Conservation (phyloP, 345 rosid species). For the Cardamine chenopodiifolia region DNA sequence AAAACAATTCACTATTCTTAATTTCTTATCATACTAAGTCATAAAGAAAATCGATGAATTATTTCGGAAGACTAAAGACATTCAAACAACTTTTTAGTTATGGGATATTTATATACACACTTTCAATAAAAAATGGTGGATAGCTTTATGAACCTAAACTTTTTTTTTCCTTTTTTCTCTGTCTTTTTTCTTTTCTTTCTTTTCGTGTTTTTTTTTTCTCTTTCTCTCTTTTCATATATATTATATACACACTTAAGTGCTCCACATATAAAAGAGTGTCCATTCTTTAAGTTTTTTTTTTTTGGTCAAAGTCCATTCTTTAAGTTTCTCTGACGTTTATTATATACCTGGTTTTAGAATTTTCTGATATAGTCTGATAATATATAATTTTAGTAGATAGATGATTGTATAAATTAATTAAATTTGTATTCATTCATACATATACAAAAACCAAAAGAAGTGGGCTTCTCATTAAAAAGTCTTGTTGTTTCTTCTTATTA, state of each 20-base stretch:
- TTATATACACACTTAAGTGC: slow-evolving; percentile 8
- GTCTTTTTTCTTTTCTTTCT: slow-evolving; percentile 22
- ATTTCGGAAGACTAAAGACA: not conserved
- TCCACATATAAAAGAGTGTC: slow-evolving; percentile 13
- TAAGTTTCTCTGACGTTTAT: not conserved
- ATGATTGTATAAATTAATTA: not conserved
- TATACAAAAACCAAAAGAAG: slow-evolving; percentile 3
- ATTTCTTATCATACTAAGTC: not conserved
- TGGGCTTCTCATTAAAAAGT: slow-evolving; percentile 39
- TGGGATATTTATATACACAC: slow-evolving; percentile 6
- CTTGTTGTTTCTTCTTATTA: slow-evolving; percentile 9
- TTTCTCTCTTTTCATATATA: not conserved
- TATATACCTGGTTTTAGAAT: not conserved
- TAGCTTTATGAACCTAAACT: slow-evolving; percentile 9
- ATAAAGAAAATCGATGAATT: not conserved
- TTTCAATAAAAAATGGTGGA: slow-evolving; percentile 1
- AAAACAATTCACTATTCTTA: not conserved
- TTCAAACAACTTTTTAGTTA: not conserved
- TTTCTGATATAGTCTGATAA: not conserved
- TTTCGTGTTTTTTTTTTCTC: slow-evolving; percentile 2
- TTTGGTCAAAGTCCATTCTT: too few species aligned
- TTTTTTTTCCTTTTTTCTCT: not conserved
- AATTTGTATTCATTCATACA: not conserved
- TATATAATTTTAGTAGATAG: not conserved
- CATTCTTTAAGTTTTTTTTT: not conserved